These are phyloP conservation scores for Turritis glabra DNA, from an alignment of 345 rosid genomes.

Conservation along the genomic window DNA sequence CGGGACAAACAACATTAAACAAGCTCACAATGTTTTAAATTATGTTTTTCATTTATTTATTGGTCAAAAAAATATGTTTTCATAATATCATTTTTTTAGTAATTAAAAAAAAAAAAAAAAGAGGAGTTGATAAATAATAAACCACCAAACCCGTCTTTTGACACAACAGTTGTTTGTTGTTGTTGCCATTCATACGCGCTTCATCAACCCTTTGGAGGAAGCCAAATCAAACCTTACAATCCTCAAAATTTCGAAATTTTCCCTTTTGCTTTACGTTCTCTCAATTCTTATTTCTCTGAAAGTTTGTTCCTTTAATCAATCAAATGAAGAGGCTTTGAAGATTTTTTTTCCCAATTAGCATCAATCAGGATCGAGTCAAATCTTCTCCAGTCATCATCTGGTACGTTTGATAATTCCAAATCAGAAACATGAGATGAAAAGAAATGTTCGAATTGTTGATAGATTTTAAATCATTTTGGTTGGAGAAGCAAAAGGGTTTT, in stretches of 20 bases:
- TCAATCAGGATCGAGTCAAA: conserved; percentile 20
- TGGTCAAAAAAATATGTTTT: neutral
- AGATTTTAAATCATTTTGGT: neutral
- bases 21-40: no score
- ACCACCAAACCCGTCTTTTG: conserved; percentile 36
- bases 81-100: neutral
- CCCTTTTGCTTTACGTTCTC: conserved; percentile 35
- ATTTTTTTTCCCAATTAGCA: neutral
- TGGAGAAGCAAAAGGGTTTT: neutral
- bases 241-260: neutral
- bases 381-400: conserved; percentile 26
- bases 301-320: conserved; percentile 19
- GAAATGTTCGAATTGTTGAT: neutral
- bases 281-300: neutral
- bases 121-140: conserved; percentile 2
- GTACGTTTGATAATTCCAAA: conserved; percentile 10
- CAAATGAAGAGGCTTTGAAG: neutral
- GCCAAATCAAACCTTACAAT: conserved; percentile 20
- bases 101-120: neutral
- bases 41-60: no score
- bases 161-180: neutral
- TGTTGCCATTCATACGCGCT: conserved; percentile 28
- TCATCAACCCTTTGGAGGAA: conserved; percentile 25
- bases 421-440: neutral
- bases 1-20: no score